Evolutionary conservation across 2,329 filamentous ascomycete species (phyloP), one percentile per base, ranked within the genome.

Genomic region (Arachnomyces sp.): DNA sequence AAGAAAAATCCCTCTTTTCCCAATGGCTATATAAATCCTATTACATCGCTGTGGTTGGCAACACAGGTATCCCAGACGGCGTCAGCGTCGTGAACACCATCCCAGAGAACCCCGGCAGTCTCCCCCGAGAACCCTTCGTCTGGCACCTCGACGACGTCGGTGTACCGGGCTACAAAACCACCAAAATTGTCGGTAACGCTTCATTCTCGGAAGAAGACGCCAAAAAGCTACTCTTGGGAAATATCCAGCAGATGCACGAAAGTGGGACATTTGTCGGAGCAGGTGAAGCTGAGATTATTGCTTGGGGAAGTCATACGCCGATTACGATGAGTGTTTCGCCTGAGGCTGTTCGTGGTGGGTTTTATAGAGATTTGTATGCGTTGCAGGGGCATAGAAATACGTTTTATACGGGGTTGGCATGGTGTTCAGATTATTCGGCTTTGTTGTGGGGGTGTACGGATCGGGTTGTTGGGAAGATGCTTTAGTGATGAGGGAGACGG

Each of bases 351-450:
- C 47, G 43, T 13, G 46, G 40, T 7, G 67, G 68, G 0, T 71
- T 70, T 35, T 65, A 71, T 41, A 55, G 57, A 28, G 46, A 60
- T 31, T 51, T 69, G 36, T 60, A 65, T 47, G 60, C 50, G 2
- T 50, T 73, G 20, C 69, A 72, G 50, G 69, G 69, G 0, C 44
- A 60, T n/a, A 51, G 57, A n/a, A 62, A 60, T n/a, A 72, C 68
- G 0, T 72, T 55, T 50, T 71, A 63, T 46, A 70, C 66, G 0
- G 68, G 69, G 1, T 58, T 60, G 60, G 9, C 66, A 4, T 68
- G 51, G 11, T 43, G 44, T 6, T 37, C 47, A 16, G 49, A 53
- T 36, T 45, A 50, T 39, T 48, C 48, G 12, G 35, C 49, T 4
- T 16, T 49, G 31, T 13, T 55, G 12, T 55, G 53, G 51, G 45